Conservation (phyloP, 2,329 filamentous ascomycete genomes). For the Parafenestella ontariensis region DNA sequence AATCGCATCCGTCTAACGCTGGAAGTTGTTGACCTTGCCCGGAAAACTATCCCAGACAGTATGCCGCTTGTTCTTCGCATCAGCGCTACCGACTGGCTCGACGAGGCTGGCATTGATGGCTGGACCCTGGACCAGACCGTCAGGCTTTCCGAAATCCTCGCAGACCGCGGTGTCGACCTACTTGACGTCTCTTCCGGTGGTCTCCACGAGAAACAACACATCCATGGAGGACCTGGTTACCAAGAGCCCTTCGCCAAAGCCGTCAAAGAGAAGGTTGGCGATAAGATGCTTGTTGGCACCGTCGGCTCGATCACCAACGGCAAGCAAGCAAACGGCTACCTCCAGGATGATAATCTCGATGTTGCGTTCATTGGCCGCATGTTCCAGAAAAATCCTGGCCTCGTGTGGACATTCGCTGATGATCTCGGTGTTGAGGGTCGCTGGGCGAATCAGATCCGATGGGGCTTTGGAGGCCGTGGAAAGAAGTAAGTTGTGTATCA, state of each 20-base stretch:
- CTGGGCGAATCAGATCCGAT: slow-evolving; percentile 75
- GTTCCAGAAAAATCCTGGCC: slow-evolving; percentile 82
- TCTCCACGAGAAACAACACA: slow-evolving; percentile 68
- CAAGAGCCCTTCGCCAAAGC: slow-evolving; percentile 76
- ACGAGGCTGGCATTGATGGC: slow-evolving; percentile 64
- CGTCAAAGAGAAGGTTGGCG: slow-evolving; percentile 77
- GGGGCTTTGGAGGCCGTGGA: slow-evolving; percentile 62
- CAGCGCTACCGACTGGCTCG: slow-evolving; percentile 78
- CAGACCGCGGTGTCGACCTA: slow-evolving; percentile 77
- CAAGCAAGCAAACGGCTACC: slow-evolving; percentile 63
- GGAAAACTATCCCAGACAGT: slow-evolving; percentile 67
- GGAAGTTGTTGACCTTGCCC: slow-evolving; percentile 69
- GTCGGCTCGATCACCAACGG: slow-evolving; percentile 78
- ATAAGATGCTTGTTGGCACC: slow-evolving; percentile 71
- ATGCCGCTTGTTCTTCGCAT: slow-evolving; percentile 79
- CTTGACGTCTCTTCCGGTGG: slow-evolving; percentile 83
- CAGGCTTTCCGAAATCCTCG: slow-evolving; percentile 70
- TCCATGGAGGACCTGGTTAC: slow-evolving; percentile 69
- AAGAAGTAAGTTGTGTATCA: slow-evolving; percentile 37
- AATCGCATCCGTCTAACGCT: slow-evolving; percentile 73
- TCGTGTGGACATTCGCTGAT: slow-evolving; percentile 75
- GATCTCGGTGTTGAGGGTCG: slow-evolving; percentile 74
- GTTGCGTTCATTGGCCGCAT: slow-evolving; percentile 76
- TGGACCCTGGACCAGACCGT: slow-evolving; percentile 73
- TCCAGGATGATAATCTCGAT: slow-evolving; percentile 60